Percentiles rank a stretch among this genome's conserved stretches.
Conservation (phyloP, 768 basidiomycete species). For the Rhodosporidiobolus odoratus region DNA sequence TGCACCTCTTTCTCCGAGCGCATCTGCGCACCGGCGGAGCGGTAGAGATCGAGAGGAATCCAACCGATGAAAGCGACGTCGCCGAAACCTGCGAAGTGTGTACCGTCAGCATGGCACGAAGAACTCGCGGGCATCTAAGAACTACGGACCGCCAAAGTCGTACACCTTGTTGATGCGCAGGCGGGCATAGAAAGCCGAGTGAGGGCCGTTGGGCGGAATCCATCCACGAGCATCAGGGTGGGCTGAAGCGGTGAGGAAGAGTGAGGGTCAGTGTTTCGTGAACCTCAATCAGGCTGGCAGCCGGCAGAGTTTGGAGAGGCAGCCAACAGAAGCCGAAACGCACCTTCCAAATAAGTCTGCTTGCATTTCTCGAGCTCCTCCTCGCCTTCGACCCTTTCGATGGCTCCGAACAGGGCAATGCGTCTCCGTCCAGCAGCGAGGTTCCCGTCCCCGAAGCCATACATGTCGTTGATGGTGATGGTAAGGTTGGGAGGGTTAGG, state of each 20-base stretch:
- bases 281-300: no score
- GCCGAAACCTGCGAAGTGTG: conserved; percentile 27
- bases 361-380: conserved; percentile 23
- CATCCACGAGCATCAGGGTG: conserved; percentile 33
- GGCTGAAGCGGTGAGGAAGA: conserved; percentile 1
- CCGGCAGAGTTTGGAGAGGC: no score
- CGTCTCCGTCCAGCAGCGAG: conserved; percentile 35
- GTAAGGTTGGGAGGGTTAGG: conserved; percentile 37
- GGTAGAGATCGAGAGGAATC: conserved; percentile 40
- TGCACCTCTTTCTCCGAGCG: conserved; percentile 18
- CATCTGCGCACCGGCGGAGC: conserved; percentile 21
- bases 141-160: conserved; percentile 17
- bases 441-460: conserved; percentile 35
- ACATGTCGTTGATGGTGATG: conserved; percentile 33
- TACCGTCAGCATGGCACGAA: no score
- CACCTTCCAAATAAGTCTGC: conserved; percentile 27
- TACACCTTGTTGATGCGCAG: conserved; percentile 32
- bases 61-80: conserved; percentile 40
- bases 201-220: conserved; percentile 30
- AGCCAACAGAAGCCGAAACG: neutral
- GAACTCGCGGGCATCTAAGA: neutral
- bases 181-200: conserved; percentile 35
- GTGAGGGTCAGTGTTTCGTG: neutral
- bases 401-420: conserved; percentile 36
- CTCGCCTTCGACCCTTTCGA: conserved; percentile 29